Base-by-base conservation (phyloP, 164 flowering plant species). In the Saururus chinensis region DNA sequence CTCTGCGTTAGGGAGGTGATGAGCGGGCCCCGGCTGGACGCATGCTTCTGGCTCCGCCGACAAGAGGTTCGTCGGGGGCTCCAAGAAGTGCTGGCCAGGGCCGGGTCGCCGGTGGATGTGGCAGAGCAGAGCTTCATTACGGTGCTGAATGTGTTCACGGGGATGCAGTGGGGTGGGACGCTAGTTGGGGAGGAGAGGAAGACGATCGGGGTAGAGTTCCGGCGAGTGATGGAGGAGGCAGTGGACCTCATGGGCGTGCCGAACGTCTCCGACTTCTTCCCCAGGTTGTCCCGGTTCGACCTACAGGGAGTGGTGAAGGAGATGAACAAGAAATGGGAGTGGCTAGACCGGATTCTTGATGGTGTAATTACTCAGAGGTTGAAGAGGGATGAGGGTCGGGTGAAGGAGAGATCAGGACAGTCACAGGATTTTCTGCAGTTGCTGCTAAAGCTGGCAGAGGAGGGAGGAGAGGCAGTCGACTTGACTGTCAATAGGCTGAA, bases 141-240 rank as follows among this genome's bases (percentile, higher is more conserved):
- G 8, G 56, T 66, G 30, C 52, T 79, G 19, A 75, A 79, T 35
- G 75, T 73, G 61, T 57, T 79, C 4, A 76, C 78, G 6, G 71
- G 65, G 51, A 80, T 76, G 79, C 5, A 80, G 64, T 84, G 86
- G 86, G 85, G 86, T 4, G 79, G 76, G 4, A 66, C 79, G 4
- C 42, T 78, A 16, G 48, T 63, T 13, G 85, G 67, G 9, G 67
- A 70, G 14, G 75, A 68, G 30, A 48, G 76, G 55, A 22, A 6
- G 20, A 57, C 25, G 12, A 21, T 65, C 1, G 52, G 58, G 9
- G n/a, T 24, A 4, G 73, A 70, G 56, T 51, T 65, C 53, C 14
- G 49, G 40, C 26, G 53, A 8, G 56, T 61, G 49, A 48, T 23
- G 1, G 53, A 25, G 4, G 26, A 49, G 19, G 19, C 41, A 9